Conservation (phyloP, 202 grass and related monocot genomes). For the Panicum virgatum region DNA sequence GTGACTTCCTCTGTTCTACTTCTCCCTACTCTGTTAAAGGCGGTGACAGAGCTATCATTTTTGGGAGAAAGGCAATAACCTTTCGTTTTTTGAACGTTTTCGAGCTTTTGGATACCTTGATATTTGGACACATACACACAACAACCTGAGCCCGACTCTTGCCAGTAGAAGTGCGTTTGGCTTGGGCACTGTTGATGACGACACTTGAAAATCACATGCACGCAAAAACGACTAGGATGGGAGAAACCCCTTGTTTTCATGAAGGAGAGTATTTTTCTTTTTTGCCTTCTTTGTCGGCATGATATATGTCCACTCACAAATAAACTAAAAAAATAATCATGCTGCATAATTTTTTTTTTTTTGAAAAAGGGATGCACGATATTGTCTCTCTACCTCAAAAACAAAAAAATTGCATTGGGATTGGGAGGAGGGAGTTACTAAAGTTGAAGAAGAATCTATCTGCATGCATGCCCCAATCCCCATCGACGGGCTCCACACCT, state of each 20-base stretch:
- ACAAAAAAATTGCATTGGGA: not conserved
- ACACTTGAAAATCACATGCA: not conserved
- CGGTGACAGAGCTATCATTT: not conserved
- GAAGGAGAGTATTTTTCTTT: not conserved
- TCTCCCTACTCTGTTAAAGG: slow-evolving; percentile 13
- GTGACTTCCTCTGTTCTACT: not conserved
- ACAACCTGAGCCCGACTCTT: no score
- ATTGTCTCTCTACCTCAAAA: not conserved
- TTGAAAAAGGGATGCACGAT: not conserved
- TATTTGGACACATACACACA: no score
- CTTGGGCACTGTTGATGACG: not conserved
- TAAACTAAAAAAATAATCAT: not conserved
- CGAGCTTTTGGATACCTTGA: no score
- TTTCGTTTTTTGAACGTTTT: slow-evolving; percentile 5
- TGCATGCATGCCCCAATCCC: not conserved
- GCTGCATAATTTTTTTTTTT: not conserved
- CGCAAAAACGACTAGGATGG: not conserved
- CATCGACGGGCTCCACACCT: not conserved
- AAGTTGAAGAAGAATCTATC: not conserved
- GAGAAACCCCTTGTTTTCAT: not conserved
- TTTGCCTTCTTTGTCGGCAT: not conserved
- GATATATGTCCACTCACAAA: not conserved
- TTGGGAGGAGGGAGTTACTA: not conserved
- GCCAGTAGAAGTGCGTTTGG: slow-evolving; percentile 32
- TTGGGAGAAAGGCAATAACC: not conserved